phyloP scores from a whole-genome alignment of 2,329 filamentous ascomycete genomes.

The Botryotinia convoluta region DNA sequence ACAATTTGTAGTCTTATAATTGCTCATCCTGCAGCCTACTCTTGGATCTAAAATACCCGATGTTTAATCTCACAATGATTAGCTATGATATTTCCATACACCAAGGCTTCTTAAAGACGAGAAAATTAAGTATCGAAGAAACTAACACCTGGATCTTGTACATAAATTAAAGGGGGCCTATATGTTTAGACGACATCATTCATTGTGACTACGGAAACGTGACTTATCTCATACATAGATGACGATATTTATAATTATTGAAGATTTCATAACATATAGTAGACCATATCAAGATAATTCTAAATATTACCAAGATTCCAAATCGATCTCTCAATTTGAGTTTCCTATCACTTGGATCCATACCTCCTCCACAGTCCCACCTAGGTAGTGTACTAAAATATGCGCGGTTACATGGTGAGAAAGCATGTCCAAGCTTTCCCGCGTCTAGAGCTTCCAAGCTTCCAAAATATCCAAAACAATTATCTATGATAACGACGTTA shows the following conservation, averaged over 20 bases:
- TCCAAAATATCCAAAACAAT: conserved; percentile 12
- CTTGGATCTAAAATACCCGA: background rate
- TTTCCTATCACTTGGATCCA: background rate
- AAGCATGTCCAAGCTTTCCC: conserved; percentile 20
- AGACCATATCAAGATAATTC: background rate
- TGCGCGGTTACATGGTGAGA: conserved; percentile 15
- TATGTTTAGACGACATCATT: background rate
- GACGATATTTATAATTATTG: background rate
- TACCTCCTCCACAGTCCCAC: background rate
- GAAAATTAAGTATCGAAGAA: background rate
- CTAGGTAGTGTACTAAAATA: conserved; percentile 5
- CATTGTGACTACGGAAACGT: background rate
- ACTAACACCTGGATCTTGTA: background rate
- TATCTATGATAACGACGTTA: conserved; percentile 13
- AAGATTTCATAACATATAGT: background rate
- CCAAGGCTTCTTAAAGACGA: background rate
- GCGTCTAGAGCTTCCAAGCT: conserved; percentile 15
- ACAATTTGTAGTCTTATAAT: background rate
- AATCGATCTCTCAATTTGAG: background rate
- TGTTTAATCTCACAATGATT: background rate
- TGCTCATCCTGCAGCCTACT: background rate
- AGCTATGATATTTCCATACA: background rate
- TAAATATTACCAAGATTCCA: background rate
- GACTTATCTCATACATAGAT: background rate
- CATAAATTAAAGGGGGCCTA: background rate